These are phyloP conservation scores for Monilinia laxa DNA, from an alignment of 2,329 filamentous ascomycete genomes.

Conservation along the genomic window DNA sequence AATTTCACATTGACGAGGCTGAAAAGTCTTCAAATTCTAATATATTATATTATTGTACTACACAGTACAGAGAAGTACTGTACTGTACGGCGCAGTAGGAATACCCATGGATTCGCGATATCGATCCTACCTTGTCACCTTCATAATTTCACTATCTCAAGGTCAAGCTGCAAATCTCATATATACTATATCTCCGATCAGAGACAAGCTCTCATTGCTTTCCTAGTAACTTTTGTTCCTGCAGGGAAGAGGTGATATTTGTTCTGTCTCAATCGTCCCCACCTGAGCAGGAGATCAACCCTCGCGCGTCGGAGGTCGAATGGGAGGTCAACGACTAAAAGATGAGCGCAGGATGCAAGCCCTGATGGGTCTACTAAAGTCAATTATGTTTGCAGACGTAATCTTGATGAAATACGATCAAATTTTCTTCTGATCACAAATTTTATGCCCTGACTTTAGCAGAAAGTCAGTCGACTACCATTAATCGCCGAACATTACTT, in stretches of 20 bases:
- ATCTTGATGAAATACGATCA: not conserved
- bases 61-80: not conserved
- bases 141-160: not conserved
- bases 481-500: not conserved
- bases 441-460: not conserved
- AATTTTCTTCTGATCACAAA: not conserved
- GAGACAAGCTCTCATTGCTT: not conserved
- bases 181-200: too few species aligned
- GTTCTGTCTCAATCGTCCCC: conserved; percentile 18
- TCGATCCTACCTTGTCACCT: not conserved
- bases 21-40: not conserved
- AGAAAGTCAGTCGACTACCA: not conserved
- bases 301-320: not conserved
- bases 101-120: not conserved
- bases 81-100: not conserved
- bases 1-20: conserved; percentile 1
- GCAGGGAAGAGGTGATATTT: conserved; percentile 5
- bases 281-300: not conserved
- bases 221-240: not conserved
- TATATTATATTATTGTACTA: not conserved
- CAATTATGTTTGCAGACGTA: conserved; percentile 1
- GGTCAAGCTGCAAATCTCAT: not conserved
- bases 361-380: not conserved
- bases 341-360: not conserved
- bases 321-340: not conserved